Base-by-base conservation (phyloP, 192 early-diverging fungal species). In the Coemansia sp. region DNA sequence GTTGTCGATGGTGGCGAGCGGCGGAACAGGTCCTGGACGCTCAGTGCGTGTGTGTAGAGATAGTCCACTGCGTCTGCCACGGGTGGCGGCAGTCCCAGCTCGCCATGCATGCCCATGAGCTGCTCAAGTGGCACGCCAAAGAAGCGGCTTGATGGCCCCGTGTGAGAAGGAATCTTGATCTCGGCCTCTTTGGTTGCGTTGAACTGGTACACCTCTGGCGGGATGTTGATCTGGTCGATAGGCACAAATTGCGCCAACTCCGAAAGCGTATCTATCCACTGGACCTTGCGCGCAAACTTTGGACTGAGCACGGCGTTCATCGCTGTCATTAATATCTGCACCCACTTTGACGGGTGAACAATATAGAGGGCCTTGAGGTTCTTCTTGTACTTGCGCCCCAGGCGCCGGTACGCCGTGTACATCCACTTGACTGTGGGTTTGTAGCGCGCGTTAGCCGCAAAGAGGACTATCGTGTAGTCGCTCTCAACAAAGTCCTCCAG, bases 321-420 rank as follows among this genome's bases (percentile, higher is more conserved):
- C 0, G 91, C 85, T 62, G 93, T 91, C 76, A 98, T 88, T 19
- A 96, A 77, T 8, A 97, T 67, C 62, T 91, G 87, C 59, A 91
- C 88, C 88, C 91, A 93, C 24, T 87, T 84, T 17, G 92, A 89
- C n/a, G 94, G 90, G 81, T 98, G 95, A 3, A 98, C 94, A 38
- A 98, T 89, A 78, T 92, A 93, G 12, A 98, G 81, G 19, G 87
- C 87, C 78, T 96, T 97, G 41, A 98, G 80, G 78, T 98, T 97
- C 83, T 98, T 98, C 65, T 95, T 94, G 85, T 92, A 90, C 90
- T 92, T 93, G 83, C 93, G 77, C 38, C 87, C 86, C 42, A 98
- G 68, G 31, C 87, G 87, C 19, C 91, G 78, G 72, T 98, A 95
- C n/a, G 93, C 93, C 65, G 85, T 89, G 69, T 92, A 87, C 48